Base-by-base conservation (phyloP, 164 flowering plant genomes). In the Aristolochia californica region DNA sequence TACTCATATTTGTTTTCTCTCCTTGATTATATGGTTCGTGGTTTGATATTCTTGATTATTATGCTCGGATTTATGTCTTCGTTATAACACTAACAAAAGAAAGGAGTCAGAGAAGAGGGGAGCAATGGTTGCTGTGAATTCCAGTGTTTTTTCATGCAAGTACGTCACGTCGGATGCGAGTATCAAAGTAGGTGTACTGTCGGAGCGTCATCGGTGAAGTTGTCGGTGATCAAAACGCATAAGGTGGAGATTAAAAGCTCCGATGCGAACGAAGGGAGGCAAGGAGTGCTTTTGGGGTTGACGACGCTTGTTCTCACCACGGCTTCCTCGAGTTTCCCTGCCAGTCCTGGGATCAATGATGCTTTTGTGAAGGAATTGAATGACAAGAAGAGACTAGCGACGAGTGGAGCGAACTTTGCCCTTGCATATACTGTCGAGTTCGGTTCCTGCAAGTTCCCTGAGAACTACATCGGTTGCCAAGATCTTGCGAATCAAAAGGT, bases 391-490 rank as follows among this genome's bases (percentile, higher is more conserved):
- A 83, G 98, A 58, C 64, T 89, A 83, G 98, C 94, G 2, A 93
- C 98, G 34, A 87, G 89, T 45, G 95, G 96, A 2, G 98, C 97
- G 23, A 93, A 93, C 81, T 93, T 93, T 26, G 95, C 97, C 0
- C 77, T 97, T 48, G 99, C 99, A 20, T 85, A 67, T 78, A 93
- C 99, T 0, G 97, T 93, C 55, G 71, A 93, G 60, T 88, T 88
- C 51, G 99, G 99, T 1, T 71, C 81, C 3, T 93, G 99, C 94
- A 87, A 82, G 71, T 93, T 93, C 91, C 99, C 99, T 0, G 83
- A 89, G 71, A 93, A 93, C 80, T 93, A 89, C 88, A 93, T 97
- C 8, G 99, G 99, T 58, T 93, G 99, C 83, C 97, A 93, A 75
- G 99, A 93, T 75, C 96, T 93, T 58, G 99, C 99, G 63, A 93